A percentile compares a stretch with the other conserved stretches of the same genome.
Evolutionary conservation across 768 basidiomycete species (phyloP).

Genomic region (Rhizopogon rudus): DNA sequence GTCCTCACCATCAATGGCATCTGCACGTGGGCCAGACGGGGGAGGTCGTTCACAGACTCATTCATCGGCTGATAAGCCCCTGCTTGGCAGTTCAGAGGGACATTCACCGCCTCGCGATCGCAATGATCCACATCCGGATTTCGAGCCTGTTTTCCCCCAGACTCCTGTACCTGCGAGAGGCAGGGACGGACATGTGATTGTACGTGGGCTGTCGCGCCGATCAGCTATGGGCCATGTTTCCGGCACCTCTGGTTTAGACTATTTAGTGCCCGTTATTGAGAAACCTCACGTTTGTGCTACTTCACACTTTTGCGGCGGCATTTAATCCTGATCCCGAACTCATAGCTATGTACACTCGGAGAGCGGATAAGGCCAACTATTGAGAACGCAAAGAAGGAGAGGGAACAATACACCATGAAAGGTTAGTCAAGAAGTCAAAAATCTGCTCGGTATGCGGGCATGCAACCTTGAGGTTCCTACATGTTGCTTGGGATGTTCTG

Average conservation of each 20-base stretch:
- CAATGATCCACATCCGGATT: conserved; percentile 5
- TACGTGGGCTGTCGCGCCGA: conserved; percentile 10
- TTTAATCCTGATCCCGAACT: not conserved
- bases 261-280: conserved; percentile 21
- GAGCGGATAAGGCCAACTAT: conserved; percentile 56
- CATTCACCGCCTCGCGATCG: not conserved
- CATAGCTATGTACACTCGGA: conserved; percentile 34
- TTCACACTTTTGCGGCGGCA: not conserved
- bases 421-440: conserved; percentile 23
- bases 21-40: conserved; percentile 4
- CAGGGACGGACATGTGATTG: conserved; percentile 9
- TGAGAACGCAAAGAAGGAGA: conserved; percentile 38
- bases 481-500: not conserved
- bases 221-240: not conserved
- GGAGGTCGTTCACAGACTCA: not conserved
- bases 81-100: conserved; percentile 6
- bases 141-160: conserved; percentile 1
- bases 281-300: conserved; percentile 14
- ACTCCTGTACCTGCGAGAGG: conserved; percentile 7
- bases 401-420: conserved; percentile 40
- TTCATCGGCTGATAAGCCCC: conserved; percentile 5
- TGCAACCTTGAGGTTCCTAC: conserved; percentile 5
- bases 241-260: conserved; percentile 13
- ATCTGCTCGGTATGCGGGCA: not conserved
- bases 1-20: not conserved